Conservation (phyloP, 1,284 basidiomycete genomes). For the Cryptococcus sp. region DNA sequence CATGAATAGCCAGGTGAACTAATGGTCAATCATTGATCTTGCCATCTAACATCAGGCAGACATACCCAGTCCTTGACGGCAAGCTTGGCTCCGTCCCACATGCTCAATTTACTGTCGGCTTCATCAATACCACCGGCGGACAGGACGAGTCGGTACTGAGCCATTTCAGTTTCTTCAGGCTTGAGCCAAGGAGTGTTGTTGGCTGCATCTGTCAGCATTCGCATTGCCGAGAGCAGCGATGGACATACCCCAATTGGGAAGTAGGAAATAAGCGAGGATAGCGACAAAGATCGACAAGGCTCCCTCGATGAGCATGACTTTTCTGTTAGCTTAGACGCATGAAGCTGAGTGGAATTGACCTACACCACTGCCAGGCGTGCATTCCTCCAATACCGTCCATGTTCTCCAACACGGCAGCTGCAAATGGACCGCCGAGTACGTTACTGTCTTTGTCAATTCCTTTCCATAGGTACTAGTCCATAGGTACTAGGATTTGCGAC, state of each 20-base stretch:
- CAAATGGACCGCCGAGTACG: slow-evolving; percentile 13
- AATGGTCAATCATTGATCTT: too few species aligned
- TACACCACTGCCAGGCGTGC: slow-evolving; percentile 16
- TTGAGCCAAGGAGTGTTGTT: slow-evolving; percentile 14
- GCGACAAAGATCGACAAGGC: slow-evolving; percentile 8
- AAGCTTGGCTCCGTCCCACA: slow-evolving; percentile 8
- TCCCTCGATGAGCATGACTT: slow-evolving; percentile 16
- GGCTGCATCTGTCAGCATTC: slow-evolving; percentile 1
- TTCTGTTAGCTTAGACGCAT: neutral
- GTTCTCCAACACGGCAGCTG: slow-evolving; percentile 11
- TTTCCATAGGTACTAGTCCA: too few species aligned
- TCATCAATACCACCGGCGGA: slow-evolving; percentile 14
- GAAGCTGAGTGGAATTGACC: slow-evolving; percentile 2
- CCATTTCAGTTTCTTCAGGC: slow-evolving; percentile 13
- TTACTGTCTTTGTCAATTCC: slow-evolving; percentile 1
- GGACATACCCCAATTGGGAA: slow-evolving; percentile 9
- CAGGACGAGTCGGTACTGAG: slow-evolving; percentile 14
- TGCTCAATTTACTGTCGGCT: slow-evolving; percentile 1
- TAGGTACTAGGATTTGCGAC: too few species aligned
- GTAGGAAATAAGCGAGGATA: slow-evolving; percentile 2
- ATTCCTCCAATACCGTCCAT: slow-evolving; percentile 12
- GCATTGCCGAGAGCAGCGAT: neutral
- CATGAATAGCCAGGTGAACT: slow-evolving; percentile 13
- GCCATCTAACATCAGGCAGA: too few species aligned
- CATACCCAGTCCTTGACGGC: slow-evolving; percentile 8